Evolutionary conservation across 371 early-diverging fungal species (phyloP).

Genomic region (Parasitella parasitica): DNA sequence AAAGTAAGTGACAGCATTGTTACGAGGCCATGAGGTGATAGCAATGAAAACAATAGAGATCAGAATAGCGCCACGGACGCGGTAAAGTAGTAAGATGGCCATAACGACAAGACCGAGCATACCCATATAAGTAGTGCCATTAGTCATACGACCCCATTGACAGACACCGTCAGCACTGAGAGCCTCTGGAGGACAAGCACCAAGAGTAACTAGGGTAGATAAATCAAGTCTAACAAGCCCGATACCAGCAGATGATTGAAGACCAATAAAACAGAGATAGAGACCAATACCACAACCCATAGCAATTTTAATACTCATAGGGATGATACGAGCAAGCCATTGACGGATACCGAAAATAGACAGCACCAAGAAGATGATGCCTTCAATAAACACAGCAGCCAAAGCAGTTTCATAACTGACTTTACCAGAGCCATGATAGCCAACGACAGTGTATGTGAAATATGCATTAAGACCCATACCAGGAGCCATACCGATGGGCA

Average conservation of each 20-base stretch:
- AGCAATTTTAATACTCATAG: constrained; percentile 70
- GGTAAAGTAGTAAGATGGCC: constrained; percentile 59
- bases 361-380: constrained; percentile 69
- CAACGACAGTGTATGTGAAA: constrained; percentile 80
- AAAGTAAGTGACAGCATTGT: constrained; percentile 70
- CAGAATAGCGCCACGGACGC: constrained; percentile 73
- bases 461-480: constrained; percentile 83
- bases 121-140: constrained; percentile 73
- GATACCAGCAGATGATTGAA: constrained; percentile 77
- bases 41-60: constrained; percentile 72
- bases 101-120: constrained; percentile 73
- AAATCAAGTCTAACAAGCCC: constrained; percentile 62
- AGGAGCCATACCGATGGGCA: constrained; percentile 78
- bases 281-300: constrained; percentile 79
- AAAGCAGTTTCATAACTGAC: constrained; percentile 70
- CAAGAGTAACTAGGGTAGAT: constrained; percentile 69
- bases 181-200: constrained; percentile 60
- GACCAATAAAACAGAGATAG: constrained; percentile 73
- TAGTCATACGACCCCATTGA: constrained; percentile 60
- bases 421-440: constrained; percentile 72
- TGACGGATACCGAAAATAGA: constrained; percentile 77
- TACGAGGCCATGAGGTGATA: constrained; percentile 68
- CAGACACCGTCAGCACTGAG: constrained; percentile 56
- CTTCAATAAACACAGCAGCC: constrained; percentile 81
- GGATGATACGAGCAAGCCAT: constrained; percentile 73